These are phyloP conservation scores for Suillus hirtellus DNA, from an alignment of 768 basidiomycete genomes.

Conservation along the genomic window DNA sequence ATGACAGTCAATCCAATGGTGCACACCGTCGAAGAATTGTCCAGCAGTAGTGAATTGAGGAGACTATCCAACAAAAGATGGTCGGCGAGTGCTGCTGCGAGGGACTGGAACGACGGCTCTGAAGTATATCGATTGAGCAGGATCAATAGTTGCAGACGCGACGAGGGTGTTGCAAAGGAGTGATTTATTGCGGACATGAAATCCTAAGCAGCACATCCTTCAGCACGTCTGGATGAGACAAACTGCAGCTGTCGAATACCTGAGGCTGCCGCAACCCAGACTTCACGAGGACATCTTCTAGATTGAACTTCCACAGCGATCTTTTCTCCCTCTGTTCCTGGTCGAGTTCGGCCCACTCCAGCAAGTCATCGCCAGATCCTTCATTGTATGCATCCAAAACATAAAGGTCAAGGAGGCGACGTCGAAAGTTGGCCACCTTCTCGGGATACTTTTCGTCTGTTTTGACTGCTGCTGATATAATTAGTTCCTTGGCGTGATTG, in stretches of 20 bases:
- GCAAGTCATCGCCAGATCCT: conserved; percentile 66
- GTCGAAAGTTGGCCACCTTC: conserved; percentile 64
- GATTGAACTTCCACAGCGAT: conserved; percentile 72
- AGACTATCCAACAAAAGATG: conserved; percentile 67
- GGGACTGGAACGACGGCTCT: conserved; percentile 49
- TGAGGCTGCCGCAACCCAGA: conserved; percentile 63
- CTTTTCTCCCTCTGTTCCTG: conserved; percentile 59
- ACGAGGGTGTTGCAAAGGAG: conserved; percentile 59
- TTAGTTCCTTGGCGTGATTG: conserved; percentile 70
- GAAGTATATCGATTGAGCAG: conserved; percentile 66
- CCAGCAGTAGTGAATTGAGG: conserved; percentile 67
- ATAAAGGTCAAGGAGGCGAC: conserved; percentile 71
- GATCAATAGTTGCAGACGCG: conserved; percentile 68
- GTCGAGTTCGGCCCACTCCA: conserved; percentile 74
- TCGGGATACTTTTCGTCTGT: conserved; percentile 45
- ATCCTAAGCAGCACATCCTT: conserved; percentile 45
- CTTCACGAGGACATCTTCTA: conserved; percentile 72
- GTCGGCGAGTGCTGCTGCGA: conserved; percentile 50
- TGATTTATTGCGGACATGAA: conserved; percentile 66
- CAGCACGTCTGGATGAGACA: conserved; percentile 14
- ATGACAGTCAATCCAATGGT: conserved; percentile 63
- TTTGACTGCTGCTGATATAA: conserved; percentile 58
- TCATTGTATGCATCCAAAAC: conserved; percentile 78
- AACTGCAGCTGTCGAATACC: conserved; percentile 38
- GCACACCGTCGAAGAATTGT: conserved; percentile 72